Base-by-base conservation (phyloP, 75 land plant genomes). In the Isoetes taiwanensis region DNA sequence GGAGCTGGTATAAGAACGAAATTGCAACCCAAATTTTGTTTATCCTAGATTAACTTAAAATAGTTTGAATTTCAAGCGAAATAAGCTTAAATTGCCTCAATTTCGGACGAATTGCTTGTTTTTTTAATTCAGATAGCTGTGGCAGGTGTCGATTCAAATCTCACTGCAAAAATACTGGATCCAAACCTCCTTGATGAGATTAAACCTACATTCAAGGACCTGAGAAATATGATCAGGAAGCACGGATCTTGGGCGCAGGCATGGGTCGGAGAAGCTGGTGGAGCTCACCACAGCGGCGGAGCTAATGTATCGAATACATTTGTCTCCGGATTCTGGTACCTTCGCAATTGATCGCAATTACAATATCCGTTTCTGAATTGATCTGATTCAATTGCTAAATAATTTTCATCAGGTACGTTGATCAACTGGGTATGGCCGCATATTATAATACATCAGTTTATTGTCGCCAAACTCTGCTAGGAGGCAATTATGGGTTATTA, bases 261-360 rank as follows among this genome's bases (percentile, higher is more conserved):
- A 5, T 89, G 96, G 96, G 82, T 89, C 41, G 91, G 96, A 52
- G 96, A 89, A 65, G 61, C 96, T 12, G 96, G 96, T 53, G 96
- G 96, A 24, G 91, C 91, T 27, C 82, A 82, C 58, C 85, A 89
- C 70, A 89, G 96, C 52, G 96, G 96, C 30, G 81, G 60, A 37
- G 62, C 77, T 56, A 76, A 50, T 55, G 86, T 85, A 27, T 74
- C 79, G 0, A 78, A 89, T 75, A 72, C 85, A 43, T 89, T 85
- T 59, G 83, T 82, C 9, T 82, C 62, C 68, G 82, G 86, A 28
- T 85, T 89, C 66, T 89, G 96, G 96, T 89, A 66, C n/a, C n/a
- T n/a, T n/a, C n/a, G n/a, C n/a, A n/a, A n/a, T n/a, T n/a, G n/a
- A n/a, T n/a, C n/a, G n/a, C n/a, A n/a, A n/a, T n/a, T n/a, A n/a